These are phyloP conservation scores for Chaetomium strumarium DNA, from an alignment of 2,329 filamentous ascomycete genomes.

Conservation along the genomic window DNA sequence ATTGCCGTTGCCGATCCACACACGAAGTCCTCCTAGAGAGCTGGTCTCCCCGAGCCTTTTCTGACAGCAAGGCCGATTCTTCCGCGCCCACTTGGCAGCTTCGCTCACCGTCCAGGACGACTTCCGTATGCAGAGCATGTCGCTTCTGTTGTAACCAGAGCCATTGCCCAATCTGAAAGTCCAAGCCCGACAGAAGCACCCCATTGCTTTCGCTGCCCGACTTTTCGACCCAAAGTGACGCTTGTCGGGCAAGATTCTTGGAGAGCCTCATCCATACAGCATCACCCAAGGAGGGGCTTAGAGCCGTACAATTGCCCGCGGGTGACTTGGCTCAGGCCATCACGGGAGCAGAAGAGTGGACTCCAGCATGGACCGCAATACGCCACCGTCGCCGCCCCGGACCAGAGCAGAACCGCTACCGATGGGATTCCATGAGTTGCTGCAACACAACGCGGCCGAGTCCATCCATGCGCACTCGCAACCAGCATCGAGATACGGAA, in stretches of 20 bases:
- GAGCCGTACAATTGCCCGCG: not conserved
- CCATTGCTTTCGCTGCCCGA: not conserved
- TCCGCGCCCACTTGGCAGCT: slow-evolving; percentile 12
- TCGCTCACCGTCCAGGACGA: slow-evolving; percentile 6
- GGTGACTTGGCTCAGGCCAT: not conserved
- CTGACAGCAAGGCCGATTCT: slow-evolving; percentile 2
- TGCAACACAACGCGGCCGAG: slow-evolving; percentile 38
- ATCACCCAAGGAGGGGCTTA: not conserved
- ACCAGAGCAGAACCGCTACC: slow-evolving; percentile 35
- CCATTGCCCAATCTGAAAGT: slow-evolving; percentile 1
- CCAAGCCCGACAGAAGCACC: not conserved
- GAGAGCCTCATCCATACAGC: not conserved
- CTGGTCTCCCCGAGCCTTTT: slow-evolving; percentile 14
- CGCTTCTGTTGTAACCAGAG: slow-evolving; percentile 2
- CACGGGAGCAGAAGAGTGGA: slow-evolving; percentile 12
- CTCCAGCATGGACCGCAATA: slow-evolving; percentile 33
- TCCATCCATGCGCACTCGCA: slow-evolving; percentile 31
- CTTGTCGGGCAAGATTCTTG: not conserved
- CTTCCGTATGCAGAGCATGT: not conserved
- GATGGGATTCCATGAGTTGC: slow-evolving; percentile 38
- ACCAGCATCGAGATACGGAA: slow-evolving; percentile 34
- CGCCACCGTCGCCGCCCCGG: slow-evolving; percentile 42
- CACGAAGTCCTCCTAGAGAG: slow-evolving; percentile 11
- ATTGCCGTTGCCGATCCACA: slow-evolving; percentile 6
- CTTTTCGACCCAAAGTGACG: not conserved